Conservation (phyloP, 75 land plant species). For the Pinus tabuliformis region DNA sequence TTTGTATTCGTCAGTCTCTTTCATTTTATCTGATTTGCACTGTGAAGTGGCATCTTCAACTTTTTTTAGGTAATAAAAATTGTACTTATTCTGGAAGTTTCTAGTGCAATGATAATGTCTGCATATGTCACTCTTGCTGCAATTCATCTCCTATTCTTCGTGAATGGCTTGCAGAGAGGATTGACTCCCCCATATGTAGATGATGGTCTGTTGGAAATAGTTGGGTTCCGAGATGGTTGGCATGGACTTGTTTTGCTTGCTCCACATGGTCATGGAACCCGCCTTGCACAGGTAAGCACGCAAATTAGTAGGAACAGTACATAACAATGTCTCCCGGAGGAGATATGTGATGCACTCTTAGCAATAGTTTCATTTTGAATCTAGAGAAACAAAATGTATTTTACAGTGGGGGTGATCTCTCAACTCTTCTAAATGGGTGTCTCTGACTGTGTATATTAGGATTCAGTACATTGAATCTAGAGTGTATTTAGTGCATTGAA, state of each 20-base stretch:
- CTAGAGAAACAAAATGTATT: too few relatives aligned
- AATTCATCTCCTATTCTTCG: background rate
- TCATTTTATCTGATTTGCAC: background rate
- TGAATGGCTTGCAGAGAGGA: slow-evolving; percentile 50
- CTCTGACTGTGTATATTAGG: too few relatives aligned
- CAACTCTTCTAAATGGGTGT: too few relatives aligned
- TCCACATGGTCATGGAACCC: slow-evolving; percentile 95
- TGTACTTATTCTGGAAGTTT: background rate
- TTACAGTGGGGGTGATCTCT: too few relatives aligned
- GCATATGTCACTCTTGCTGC: background rate
- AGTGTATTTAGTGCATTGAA: too few relatives aligned
- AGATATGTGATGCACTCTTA: background rate
- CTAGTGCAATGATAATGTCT: background rate
- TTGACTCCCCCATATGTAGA: slow-evolving; percentile 84
- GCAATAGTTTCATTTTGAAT: background rate
- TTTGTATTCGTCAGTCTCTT: too few relatives aligned
- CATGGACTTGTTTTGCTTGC: slow-evolving; percentile 83
- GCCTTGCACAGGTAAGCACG: slow-evolving; percentile 86
- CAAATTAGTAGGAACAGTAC: background rate
- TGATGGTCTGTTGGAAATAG: slow-evolving; percentile 92
- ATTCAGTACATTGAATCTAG: too few relatives aligned
- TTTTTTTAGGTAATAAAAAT: slow-evolving; percentile 2
- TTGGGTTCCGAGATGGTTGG: slow-evolving; percentile 96
- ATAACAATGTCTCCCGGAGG: background rate
- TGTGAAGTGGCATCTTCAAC: background rate